A percentile compares a stretch with the other conserved stretches of the same genome.
These are phyloP conservation scores for Oidiodendron maius DNA, from an alignment of 495 filamentous ascomycete genomes.

Conservation along the genomic window DNA sequence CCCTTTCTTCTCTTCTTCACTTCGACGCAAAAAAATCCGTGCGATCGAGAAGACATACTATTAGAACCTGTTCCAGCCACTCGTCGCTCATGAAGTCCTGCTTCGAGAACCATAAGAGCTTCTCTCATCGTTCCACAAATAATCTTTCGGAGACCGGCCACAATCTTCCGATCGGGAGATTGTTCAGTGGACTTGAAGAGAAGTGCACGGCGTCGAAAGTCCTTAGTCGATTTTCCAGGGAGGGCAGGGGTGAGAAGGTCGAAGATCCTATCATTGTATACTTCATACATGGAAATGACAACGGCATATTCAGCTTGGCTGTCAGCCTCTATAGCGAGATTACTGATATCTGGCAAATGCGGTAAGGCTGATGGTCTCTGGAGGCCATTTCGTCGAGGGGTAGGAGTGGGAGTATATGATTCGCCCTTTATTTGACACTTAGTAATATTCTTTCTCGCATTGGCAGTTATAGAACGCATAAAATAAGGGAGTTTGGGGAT, in stretches of 20 bases:
- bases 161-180: slow-evolving; percentile 81
- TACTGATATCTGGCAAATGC: slow-evolving; percentile 65
- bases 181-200: slow-evolving; percentile 84
- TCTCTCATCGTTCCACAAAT: slow-evolving; percentile 81
- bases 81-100: slow-evolving; percentile 78
- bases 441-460: slow-evolving; percentile 18
- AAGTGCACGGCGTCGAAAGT: slow-evolving; percentile 64
- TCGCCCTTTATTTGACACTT: slow-evolving; percentile 25
- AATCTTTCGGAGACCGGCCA: slow-evolving; percentile 86
- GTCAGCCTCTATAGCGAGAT: slow-evolving; percentile 62
- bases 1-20: slow-evolving; percentile 72
- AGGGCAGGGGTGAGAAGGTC: slow-evolving; percentile 67
- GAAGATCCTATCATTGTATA: slow-evolving; percentile 97
- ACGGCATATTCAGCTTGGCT: slow-evolving; percentile 78
- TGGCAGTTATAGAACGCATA: slow-evolving; percentile 20
- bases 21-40: slow-evolving; percentile 95
- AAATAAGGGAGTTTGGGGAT: slow-evolving; percentile 17
- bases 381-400: slow-evolving; percentile 33
- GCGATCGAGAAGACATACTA: slow-evolving; percentile 79
- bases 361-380: slow-evolving; percentile 61
- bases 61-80: slow-evolving; percentile 90
- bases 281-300: slow-evolving; percentile 95
- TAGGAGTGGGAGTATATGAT: slow-evolving; percentile 19
- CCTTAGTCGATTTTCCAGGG: slow-evolving; percentile 50
- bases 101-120: slow-evolving; percentile 85